These are phyloP conservation scores for Tylopilus intermedius DNA, from an alignment of 768 basidiomycete genomes.

Conservation along the genomic window DNA sequence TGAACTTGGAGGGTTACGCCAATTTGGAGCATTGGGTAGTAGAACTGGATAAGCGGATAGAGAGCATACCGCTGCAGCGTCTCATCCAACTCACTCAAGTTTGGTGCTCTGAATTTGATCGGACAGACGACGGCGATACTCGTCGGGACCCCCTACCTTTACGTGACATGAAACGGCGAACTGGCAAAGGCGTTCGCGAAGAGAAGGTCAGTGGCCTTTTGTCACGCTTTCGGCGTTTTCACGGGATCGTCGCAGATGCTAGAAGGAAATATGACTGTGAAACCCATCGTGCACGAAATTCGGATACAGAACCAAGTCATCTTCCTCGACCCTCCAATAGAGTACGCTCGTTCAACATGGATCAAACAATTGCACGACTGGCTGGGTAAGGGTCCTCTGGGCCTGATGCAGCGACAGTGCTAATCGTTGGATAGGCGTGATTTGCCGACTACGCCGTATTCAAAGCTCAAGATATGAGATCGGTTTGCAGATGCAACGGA, in stretches of 20 bases:
- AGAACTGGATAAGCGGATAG: conserved; percentile 78
- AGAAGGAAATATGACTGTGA: conserved; percentile 70
- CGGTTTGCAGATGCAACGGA: conserved; percentile 83
- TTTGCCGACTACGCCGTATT: conserved; percentile 82
- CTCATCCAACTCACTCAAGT: conserved; percentile 72
- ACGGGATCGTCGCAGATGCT: conserved; percentile 44
- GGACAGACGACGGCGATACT: conserved; percentile 61
- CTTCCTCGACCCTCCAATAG: conserved; percentile 96
- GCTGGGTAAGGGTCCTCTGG: conserved; percentile 50
- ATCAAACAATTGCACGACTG: conserved; percentile 84
- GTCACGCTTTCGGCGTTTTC: background rate
- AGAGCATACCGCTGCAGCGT: conserved; percentile 70
- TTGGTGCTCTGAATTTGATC: conserved; percentile 87
- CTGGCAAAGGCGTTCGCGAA: conserved; percentile 67
- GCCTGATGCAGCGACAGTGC: background rate
- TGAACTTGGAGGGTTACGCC: conserved; percentile 94
- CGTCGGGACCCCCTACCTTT: conserved; percentile 47
- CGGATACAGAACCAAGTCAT: conserved; percentile 99
- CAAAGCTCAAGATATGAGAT: conserved; percentile 97
- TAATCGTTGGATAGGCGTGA: conserved; percentile 50
- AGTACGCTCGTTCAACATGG: conserved; percentile 88
- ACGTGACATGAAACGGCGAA: conserved; percentile 61
- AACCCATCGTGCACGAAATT: conserved; percentile 91
- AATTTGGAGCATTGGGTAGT: conserved; percentile 91
- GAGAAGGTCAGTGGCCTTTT: conserved; percentile 55